These are phyloP conservation scores for Alternaria triticimaculans DNA, from an alignment of 2,329 filamentous ascomycete genomes.

Conservation along the genomic window DNA sequence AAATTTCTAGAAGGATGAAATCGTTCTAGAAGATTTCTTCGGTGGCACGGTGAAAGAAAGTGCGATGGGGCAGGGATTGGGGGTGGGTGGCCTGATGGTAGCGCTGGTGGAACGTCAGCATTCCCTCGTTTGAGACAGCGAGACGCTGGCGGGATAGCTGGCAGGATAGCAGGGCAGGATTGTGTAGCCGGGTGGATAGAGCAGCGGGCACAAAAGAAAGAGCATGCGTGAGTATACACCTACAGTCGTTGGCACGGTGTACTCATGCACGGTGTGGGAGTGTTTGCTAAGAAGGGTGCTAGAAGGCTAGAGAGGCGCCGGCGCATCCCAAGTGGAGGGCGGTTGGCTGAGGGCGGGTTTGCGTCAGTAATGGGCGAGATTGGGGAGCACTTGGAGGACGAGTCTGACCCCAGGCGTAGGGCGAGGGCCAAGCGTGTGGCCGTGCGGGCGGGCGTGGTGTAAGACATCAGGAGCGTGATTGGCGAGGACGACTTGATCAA, in stretches of 20 bases:
- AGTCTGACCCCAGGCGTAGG: slow-evolving; percentile 37
- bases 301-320: neutral
- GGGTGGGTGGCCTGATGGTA: slow-evolving; percentile 6
- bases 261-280: too few relatives aligned
- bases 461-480: slow-evolving; percentile 17
- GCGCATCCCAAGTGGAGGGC: slow-evolving; percentile 23
- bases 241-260: slow-evolving; percentile 2
- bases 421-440: slow-evolving; percentile 36
- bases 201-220: neutral
- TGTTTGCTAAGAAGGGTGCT: neutral
- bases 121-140: slow-evolving; percentile 1
- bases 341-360: slow-evolving; percentile 26
- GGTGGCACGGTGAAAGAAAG: slow-evolving; percentile 19
- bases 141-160: neutral
- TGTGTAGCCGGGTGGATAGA: neutral
- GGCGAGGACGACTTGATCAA: slow-evolving; percentile 11
- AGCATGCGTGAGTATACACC: too few relatives aligned
- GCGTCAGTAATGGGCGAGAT: slow-evolving; percentile 29
- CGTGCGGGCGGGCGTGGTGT: slow-evolving; percentile 27
- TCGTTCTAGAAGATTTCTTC: slow-evolving; percentile 28
- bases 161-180: slow-evolving; percentile 1
- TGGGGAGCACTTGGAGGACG: slow-evolving; percentile 16
- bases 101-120: slow-evolving; percentile 33
- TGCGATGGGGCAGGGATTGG: neutral
- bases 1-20: slow-evolving; percentile 43